Evolutionary conservation across 2,329 filamentous ascomycete genomes (phyloP).

Genomic region (Cadophora gregata): DNA sequence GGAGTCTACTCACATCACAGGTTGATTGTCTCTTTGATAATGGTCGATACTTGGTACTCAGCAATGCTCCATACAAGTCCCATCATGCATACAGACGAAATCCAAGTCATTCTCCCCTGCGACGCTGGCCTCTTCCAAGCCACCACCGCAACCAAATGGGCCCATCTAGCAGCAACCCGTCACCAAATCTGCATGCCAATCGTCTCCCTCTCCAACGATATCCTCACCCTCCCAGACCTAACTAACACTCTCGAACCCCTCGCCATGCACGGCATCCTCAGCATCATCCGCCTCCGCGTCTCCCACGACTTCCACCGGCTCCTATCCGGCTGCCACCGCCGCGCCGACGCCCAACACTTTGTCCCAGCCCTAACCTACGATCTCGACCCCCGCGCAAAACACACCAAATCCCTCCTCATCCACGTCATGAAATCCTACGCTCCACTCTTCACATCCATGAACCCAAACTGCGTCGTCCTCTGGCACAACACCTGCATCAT

Average conservation of each 20-base stretch:
- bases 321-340: slow-evolving; percentile 41
- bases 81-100: slow-evolving; percentile 30
- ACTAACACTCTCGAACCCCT: slow-evolving; percentile 42
- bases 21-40: slow-evolving; percentile 33
- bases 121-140: slow-evolving; percentile 34
- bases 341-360: slow-evolving; percentile 48
- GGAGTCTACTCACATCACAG: slow-evolving; percentile 20
- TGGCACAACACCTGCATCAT: slow-evolving; percentile 61
- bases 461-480: slow-evolving; percentile 55
- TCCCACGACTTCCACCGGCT: slow-evolving; percentile 52
- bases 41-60: slow-evolving; percentile 39
- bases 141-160: slow-evolving; percentile 32
- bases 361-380: slow-evolving; percentile 53
- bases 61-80: slow-evolving; percentile 33
- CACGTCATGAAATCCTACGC: slow-evolving; percentile 49
- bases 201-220: slow-evolving; percentile 39
- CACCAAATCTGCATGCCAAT: slow-evolving; percentile 40
- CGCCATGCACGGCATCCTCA: slow-evolving; percentile 47
- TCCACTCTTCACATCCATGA: slow-evolving; percentile 49
- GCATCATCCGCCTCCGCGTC: slow-evolving; percentile 49
- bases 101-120: slow-evolving; percentile 35
- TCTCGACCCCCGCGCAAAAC: slow-evolving; percentile 53
- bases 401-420: slow-evolving; percentile 46
- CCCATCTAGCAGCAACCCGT: slow-evolving; percentile 26
- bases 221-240: slow-evolving; percentile 44